A percentile compares a stretch with the other conserved stretches of the same genome.
phyloP scores from a whole-genome alignment of 331 rosid species.

The Acacia pycnantha region DNA sequence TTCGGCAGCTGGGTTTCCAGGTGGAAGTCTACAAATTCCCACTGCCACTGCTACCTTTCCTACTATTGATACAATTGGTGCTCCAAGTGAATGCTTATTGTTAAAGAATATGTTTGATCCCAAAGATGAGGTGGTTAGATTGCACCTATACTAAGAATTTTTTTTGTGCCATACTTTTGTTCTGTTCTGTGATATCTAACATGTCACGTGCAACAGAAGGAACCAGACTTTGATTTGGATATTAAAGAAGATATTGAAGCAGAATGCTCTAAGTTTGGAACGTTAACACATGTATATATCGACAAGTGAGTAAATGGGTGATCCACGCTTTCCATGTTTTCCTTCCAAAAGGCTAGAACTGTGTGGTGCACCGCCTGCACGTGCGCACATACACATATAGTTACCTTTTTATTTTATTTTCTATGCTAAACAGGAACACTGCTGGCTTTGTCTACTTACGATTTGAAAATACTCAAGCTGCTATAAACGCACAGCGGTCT shows the following conservation, averaged over 20 bases:
- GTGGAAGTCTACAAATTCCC: conserved; percentile 56
- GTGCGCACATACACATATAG: neutral
- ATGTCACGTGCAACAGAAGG: conserved; percentile 52
- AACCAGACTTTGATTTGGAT: conserved; percentile 84
- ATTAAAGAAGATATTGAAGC: conserved; percentile 91
- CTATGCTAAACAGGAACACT: conserved; percentile 57
- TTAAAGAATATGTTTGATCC: conserved; percentile 97
- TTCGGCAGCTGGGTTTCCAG: conserved; percentile 55
- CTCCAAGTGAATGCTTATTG: conserved; percentile 86
- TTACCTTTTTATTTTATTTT: neutral
- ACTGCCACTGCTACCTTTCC: conserved; percentile 38
- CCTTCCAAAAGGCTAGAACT: neutral
- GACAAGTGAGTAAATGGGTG: conserved; percentile 68
- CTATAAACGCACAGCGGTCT: conserved; percentile 70
- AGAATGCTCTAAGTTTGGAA: conserved; percentile 86
- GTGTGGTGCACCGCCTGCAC: neutral
- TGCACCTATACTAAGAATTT: neutral
- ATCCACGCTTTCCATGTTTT: neutral
- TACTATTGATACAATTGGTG: conserved; percentile 68
- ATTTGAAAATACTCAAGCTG: conserved; percentile 68
- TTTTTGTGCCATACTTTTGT: neutral
- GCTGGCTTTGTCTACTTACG: conserved; percentile 76
- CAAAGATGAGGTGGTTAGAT: conserved; percentile 62
- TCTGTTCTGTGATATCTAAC: conserved; percentile 3
- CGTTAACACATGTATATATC: conserved; percentile 60